Evolutionary conservation across 2,329 filamentous ascomycete species (phyloP).

Genomic region (Thelonectria rubi): DNA sequence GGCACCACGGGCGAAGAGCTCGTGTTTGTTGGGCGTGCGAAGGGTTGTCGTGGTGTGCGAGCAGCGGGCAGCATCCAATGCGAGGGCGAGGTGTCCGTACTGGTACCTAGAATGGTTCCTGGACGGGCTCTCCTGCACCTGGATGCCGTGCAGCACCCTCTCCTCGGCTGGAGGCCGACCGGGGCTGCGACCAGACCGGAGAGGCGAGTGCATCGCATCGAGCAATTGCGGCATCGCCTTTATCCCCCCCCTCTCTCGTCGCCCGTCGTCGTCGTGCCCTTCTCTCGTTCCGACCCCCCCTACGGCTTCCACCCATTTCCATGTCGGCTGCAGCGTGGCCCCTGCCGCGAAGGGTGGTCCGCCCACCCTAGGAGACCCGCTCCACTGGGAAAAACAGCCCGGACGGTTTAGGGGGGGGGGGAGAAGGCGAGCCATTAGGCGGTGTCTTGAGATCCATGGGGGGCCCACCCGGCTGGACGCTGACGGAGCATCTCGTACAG

Average conservation of each 20-base stretch:
- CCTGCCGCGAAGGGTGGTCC: slow-evolving; percentile 9
- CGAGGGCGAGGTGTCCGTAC: neutral
- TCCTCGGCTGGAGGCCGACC: neutral
- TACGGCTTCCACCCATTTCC: slow-evolving; percentile 19
- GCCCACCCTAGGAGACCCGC: slow-evolving; percentile 14
- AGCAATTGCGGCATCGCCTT: slow-evolving; percentile 6
- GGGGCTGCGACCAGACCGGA: neutral
- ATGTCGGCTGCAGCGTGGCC: slow-evolving; percentile 17
- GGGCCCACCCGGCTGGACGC: slow-evolving; percentile 19
- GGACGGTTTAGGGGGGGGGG: slow-evolving; percentile 19
- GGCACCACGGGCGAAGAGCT: slow-evolving; percentile 24
- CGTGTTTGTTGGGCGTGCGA: slow-evolving; percentile 41
- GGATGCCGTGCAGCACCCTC: slow-evolving; percentile 22
- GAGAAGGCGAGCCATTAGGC: slow-evolving; percentile 17
- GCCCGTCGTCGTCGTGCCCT: neutral
- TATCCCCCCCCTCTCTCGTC: neutral
- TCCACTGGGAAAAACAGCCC: slow-evolving; percentile 16
- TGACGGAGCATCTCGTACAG: slow-evolving; percentile 23
- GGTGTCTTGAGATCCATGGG: slow-evolving; percentile 13
- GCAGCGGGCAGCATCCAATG: too few relatives aligned
- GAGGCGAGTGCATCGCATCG: neutral
- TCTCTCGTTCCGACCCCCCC: neutral
- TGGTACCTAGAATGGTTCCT: slow-evolving; percentile 11
- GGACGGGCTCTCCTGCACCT: slow-evolving; percentile 13
- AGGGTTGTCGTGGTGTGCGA: slow-evolving; percentile 22